Conservation (phyloP, 163 green algal species). For the Scenedesmus sp. region DNA sequence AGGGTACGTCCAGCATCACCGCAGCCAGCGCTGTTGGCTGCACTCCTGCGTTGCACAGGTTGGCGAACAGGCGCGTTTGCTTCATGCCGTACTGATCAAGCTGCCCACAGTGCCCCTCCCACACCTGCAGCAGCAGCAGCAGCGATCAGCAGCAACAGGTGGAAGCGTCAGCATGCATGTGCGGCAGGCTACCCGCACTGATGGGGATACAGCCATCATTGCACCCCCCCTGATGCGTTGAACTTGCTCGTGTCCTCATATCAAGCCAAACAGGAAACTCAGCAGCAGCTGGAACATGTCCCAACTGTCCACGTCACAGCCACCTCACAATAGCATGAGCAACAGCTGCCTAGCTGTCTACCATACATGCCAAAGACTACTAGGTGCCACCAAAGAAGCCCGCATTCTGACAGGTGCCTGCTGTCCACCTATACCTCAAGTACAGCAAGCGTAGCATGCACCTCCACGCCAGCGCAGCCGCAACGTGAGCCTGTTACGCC, state of each 20-base stretch:
- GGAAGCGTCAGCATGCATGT: neutral
- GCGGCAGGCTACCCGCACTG: neutral
- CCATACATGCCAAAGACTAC: no score
- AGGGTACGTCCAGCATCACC: constrained; percentile 41
- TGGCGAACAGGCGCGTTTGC: constrained; percentile 85
- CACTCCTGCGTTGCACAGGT: constrained; percentile 93
- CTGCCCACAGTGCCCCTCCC: constrained; percentile 74
- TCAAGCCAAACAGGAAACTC: neutral
- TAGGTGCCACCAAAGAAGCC: no score
- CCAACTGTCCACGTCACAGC: no score
- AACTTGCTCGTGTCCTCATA: neutral
- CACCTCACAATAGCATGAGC: neutral
- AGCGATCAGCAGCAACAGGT: neutral
- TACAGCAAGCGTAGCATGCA: no score
- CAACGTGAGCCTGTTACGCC: no score
- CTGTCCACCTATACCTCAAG: no score
- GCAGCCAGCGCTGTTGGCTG: constrained; percentile 46
- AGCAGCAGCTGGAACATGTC: neutral
- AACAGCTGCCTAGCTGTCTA: neutral
- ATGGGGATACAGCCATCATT: no score
- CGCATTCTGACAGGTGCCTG: no score
- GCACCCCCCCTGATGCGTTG: no score
- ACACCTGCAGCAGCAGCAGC: constrained; percentile 62
- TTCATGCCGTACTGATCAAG: constrained; percentile 94
- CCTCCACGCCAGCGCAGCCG: no score